phyloP scores from a whole-genome alignment of 2,329 filamentous ascomycete species.

The Aureobasidium sp. region DNA sequence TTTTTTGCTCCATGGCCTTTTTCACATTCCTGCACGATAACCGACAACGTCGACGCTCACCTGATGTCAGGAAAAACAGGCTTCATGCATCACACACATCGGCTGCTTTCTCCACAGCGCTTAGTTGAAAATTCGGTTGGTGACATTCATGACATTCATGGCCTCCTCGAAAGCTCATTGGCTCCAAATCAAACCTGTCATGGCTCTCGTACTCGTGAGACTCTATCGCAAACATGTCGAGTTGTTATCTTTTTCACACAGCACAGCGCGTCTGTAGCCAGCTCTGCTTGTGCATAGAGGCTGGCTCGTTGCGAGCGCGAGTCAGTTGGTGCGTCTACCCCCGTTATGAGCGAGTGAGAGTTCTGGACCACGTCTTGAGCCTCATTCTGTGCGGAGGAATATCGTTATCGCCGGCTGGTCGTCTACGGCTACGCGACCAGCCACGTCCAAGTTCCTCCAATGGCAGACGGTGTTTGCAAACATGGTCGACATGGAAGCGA shows the following conservation, averaged over 20 bases:
- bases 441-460: neutral
- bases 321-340: neutral
- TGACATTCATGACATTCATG: neutral
- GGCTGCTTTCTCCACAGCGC: conserved; percentile 8
- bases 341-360: neutral
- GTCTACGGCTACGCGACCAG: neutral
- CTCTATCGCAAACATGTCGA: neutral
- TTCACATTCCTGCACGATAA: neutral
- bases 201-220: neutral
- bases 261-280: neutral
- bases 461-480: neutral
- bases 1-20: neutral
- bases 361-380: neutral
- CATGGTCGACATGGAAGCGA: neutral
- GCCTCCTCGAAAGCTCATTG: neutral
- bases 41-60: neutral
- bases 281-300: neutral
- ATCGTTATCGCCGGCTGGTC: neutral
- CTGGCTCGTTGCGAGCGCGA: neutral
- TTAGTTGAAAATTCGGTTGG: neutral
- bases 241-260: neutral
- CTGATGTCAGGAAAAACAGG: conserved; percentile 5
- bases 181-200: neutral
- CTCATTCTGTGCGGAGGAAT: neutral
- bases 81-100: conserved; percentile 1